phyloP scores from a whole-genome alignment of 352 stramenopile species.

The Phytopythium ostracodes region DNA sequence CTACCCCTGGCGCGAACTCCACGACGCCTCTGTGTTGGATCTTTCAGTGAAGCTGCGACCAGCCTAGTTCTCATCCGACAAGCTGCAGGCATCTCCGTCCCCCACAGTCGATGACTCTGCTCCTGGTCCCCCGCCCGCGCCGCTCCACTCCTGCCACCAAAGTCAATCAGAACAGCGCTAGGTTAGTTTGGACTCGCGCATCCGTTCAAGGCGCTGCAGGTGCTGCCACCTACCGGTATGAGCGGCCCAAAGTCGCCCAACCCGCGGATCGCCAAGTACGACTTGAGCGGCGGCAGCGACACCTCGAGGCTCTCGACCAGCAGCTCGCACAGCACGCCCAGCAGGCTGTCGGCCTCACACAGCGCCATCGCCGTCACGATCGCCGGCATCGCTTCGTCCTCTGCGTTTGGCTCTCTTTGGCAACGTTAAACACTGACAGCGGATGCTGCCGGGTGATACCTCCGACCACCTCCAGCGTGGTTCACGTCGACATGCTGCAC shows the following conservation, averaged over 20 bases:
- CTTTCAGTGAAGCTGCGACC: not conserved
- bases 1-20: not conserved
- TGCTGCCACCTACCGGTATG: conserved; percentile 1
- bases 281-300: conserved; percentile 7
- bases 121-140: not conserved
- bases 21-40: no score
- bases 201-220: not conserved
- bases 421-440: no score
- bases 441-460: no score
- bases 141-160: conserved; percentile 1
- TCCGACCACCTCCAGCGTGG: not conserved
- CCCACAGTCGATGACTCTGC: not conserved
- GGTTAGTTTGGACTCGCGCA: not conserved
- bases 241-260: conserved; percentile 4
- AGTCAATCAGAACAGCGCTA: not conserved
- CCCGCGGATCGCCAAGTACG: conserved; percentile 1
- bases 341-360: not conserved
- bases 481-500: conserved; percentile 1
- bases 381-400: conserved; percentile 1
- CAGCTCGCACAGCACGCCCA: conserved; percentile 3
- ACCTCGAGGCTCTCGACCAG: conserved; percentile 6
- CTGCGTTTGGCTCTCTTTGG: not conserved
- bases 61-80: not conserved
- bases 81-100: not conserved
- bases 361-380: not conserved